Conservation (phyloP, 352 stramenopile genomes). For the Peronospora tabacina region DNA sequence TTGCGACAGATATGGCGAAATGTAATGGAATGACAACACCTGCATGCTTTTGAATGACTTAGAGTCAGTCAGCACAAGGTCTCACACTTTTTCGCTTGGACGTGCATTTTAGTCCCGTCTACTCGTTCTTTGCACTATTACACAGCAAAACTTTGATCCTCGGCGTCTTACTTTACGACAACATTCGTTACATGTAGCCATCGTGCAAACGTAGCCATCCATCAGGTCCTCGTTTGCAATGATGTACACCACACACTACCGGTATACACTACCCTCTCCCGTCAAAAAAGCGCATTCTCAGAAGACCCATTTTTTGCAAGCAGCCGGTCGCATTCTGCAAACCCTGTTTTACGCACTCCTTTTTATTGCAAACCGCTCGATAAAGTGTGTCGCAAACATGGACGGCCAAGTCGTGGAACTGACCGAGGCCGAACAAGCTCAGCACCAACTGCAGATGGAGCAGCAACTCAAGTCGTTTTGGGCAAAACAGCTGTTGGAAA, state of each 20-base stretch:
- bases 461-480: constrained; percentile 90
- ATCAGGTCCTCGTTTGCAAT: background rate
- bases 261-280: background rate
- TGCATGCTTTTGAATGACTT: constrained; percentile 31
- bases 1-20: background rate
- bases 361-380: background rate
- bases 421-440: constrained; percentile 76
- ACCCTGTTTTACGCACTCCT: background rate
- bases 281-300: too few relatives aligned
- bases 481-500: constrained; percentile 87
- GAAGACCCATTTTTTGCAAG: background rate
- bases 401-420: constrained; percentile 84
- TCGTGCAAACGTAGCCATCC: too few relatives aligned
- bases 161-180: too few relatives aligned
- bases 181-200: too few relatives aligned
- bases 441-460: constrained; percentile 83
- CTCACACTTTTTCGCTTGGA: constrained; percentile 22
- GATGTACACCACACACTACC: constrained; percentile 4
- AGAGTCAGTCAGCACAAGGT: background rate
- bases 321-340: too few relatives aligned
- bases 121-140: background rate
- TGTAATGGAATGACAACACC: constrained; percentile 32
- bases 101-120: constrained; percentile 1
- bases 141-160: too few relatives aligned
- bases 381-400: too few relatives aligned